phyloP scores from a whole-genome alignment of 441 rosid genomes.

The Arabidopsis hybrid region DNA sequence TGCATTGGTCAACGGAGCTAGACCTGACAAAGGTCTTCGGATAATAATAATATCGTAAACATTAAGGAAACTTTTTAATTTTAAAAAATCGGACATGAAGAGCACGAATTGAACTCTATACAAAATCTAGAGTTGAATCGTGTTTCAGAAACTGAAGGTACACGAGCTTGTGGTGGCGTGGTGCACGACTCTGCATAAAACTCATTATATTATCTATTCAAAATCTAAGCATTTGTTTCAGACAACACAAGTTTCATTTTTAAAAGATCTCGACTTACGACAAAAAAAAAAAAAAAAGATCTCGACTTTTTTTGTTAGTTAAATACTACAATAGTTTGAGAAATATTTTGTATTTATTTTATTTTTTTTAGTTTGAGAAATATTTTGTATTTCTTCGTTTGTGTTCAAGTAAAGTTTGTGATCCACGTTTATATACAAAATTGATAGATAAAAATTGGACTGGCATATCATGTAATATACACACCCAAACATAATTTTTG shows the following conservation, averaged over 20 bases:
- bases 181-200: slow-evolving; percentile 16
- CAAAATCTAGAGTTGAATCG: slow-evolving; percentile 11
- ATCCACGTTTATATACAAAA: not conserved
- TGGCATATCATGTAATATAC: no score
- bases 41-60: not conserved
- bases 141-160: slow-evolving; percentile 8
- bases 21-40: not conserved
- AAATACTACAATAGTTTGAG: no score
- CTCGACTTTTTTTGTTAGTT: no score
- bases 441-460: not conserved
- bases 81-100: slow-evolving; percentile 16
- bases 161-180: not conserved
- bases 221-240: not conserved
- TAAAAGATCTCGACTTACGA: no score
- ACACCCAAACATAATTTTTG: slow-evolving; percentile 1
- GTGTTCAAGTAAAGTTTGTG: not conserved
- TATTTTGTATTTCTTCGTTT: not conserved
- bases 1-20: not conserved
- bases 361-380: not conserved
- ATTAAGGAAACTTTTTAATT: not conserved
- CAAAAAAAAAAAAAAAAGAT: no score
- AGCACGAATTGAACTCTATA: slow-evolving; percentile 15
- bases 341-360: no score
- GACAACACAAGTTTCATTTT: not conserved
- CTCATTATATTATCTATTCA: not conserved